Percentiles rank a stretch among this genome's conserved stretches.
Evolutionary conservation across 2,329 filamentous ascomycete genomes (phyloP).

Genomic region (Talaromyces rugulosus): DNA sequence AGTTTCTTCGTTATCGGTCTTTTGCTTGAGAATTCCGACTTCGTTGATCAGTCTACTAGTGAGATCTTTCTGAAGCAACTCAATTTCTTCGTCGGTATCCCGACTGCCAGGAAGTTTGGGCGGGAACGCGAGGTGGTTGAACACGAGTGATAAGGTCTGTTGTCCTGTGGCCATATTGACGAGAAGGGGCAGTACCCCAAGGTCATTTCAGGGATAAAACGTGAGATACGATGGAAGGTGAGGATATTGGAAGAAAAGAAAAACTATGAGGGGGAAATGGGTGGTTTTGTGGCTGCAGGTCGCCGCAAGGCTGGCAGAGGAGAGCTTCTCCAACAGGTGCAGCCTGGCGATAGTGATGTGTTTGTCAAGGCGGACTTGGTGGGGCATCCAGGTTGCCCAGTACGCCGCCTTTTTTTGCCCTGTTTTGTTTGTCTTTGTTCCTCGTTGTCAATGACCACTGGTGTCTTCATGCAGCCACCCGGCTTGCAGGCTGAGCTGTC

Average conservation of each 20-base stretch:
- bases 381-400: background rate
- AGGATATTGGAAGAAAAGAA: background rate
- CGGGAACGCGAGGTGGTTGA: background rate
- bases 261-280: background rate
- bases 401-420: background rate
- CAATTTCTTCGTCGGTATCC: background rate
- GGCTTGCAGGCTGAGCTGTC: no score
- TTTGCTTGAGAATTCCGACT: background rate
- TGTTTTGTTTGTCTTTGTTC: background rate
- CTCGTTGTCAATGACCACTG: background rate
- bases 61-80: background rate
- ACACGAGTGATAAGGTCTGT: background rate
- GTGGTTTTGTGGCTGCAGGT: background rate
- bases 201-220: background rate
- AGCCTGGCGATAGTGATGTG: no score
- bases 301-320: background rate
- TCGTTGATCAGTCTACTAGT: background rate
- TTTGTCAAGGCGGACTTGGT: background rate
- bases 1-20: background rate
- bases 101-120: slow-evolving; percentile 2
- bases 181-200: background rate
- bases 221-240: background rate
- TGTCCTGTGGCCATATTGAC: background rate
- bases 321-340: background rate
- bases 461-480: no score